Base-by-base conservation (phyloP, 768 basidiomycete species). In the Mycena floridula region DNA sequence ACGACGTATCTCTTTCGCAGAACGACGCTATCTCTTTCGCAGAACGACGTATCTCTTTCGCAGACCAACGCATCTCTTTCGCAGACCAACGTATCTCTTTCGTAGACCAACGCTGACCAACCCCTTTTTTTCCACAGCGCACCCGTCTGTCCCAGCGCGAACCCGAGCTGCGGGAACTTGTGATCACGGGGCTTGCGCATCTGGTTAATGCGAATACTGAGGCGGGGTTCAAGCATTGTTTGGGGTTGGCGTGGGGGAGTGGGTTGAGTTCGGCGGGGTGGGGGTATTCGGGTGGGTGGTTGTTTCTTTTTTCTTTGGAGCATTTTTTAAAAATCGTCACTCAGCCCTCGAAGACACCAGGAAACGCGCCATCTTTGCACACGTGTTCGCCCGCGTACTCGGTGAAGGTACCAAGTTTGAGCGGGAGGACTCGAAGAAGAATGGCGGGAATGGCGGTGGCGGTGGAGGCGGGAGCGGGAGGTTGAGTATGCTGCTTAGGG, bases 211-310 rank as follows among this genome's bases (percentile, higher is more conserved):
- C 89, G 11, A 95, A 95, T 57, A 82, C 87, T 13, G 89, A 93
- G 56, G 84, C 80, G 53, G 92, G 89, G 5, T 81, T 94, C 57
- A 92, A 91, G 59, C 89, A 94, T 59, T 91, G 86, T 54, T 76
- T 94, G 18, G 67, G 81, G 4, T 69, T 88, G 47, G 88, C 86
- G 1, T 91, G 89, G 53, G 83, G n/a, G n/a, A n/a, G n/a, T n/a
- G n/a, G n/a, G n/a, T n/a, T n/a, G n/a, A n/a, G n/a, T n/a, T n/a
- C n/a, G n/a, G n/a, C n/a, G n/a, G n/a, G n/a, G n/a, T n/a, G n/a
- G n/a, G n/a, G n/a, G n/a, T n/a, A n/a, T n/a, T n/a, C n/a, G n/a
- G n/a, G n/a, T n/a, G n/a, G n/a, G n/a, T n/a, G n/a, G n/a, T n/a
- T n/a, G n/a, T n/a, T n/a, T n/a, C n/a, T n/a, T n/a, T n/a, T n/a